Base-by-base conservation (phyloP, 2,329 filamentous ascomycete species). In the Trichoderma citrinoviride region DNA sequence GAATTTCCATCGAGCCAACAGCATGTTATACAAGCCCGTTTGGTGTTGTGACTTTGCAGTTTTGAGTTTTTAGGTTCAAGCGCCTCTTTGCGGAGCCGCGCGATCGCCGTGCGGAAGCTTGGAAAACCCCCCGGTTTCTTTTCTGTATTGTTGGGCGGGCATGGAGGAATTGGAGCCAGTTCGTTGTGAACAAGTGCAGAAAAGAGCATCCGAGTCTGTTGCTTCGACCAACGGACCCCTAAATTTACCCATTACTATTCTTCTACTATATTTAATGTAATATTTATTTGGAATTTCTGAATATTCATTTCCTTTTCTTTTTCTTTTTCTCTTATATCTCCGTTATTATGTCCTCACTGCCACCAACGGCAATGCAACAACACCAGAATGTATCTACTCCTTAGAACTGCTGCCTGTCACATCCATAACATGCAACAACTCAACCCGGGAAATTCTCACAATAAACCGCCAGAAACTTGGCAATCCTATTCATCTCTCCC, bases 401-500 rank as follows among this genome's bases (percentile, higher is more conserved):
- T 40, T n/a, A n/a, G n/a, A n/a, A 0, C 43, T 44, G 27, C 43
- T 60, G 50, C 29, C 50, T 54, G 50, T 14, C 33, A 37, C 33
- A 1, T 29, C 10, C 5, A 2, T 1, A 12, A 37, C 3, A 37
- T 37, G 10, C n/a, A 7, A 33, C 44, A 12, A 25, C 7, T 27
- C 10, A 15, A 7, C 17, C 14, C 57, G 29, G 7, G 10, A 19
- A 41, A 61, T 21, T 12, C n/a, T 44, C 47, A 61, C 47, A 61
- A 61, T 61, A 44, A 53, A 14, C 58, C 47, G 19, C 37, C 21
- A 53, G 33, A 27, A 14, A 14, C 23, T 19, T 44, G 14, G 23
- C 33, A 49, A 43, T 44, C 29, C 58, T 53, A 61, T 61, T 53
- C 58, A 61, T 25, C n/a, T n/a, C n/a, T 37, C 58, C 33, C n/a